Base-by-base conservation (phyloP, 202 grass and related monocot genomes). In the Zizania palustris region DNA sequence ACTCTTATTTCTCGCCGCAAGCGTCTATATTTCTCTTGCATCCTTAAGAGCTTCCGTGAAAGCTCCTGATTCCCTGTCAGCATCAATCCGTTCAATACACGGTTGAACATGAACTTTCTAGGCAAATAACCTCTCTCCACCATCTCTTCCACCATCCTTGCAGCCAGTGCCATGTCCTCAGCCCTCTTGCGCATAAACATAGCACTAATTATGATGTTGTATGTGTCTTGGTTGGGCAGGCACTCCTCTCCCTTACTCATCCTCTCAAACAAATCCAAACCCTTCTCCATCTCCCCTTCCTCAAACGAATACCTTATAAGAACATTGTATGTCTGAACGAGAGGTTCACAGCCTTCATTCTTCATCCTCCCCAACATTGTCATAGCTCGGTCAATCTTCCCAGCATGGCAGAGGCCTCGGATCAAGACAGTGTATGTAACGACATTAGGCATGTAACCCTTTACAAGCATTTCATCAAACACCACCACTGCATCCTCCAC, bases 121-220 rank as follows among this genome's bases (percentile, higher is more conserved):
- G 95, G 95, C 72, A 98, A 72, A 85, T 94, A 88, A 5, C 95
- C 95, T 79, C 95, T 87, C 71, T 86, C 85, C 9, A 95, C 86
- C 91, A 94, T 98, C 48, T 98, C 89, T 76, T 84, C 84, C 41
- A 90, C 90, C 95, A 98, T 94, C 82, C 76, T 90, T 3, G 87
- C 87, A 0, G 91, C 95, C 63, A 88, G 63, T 38, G 89, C 73
- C 89, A 89, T 89, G 82, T 98, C 91, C 54, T 95, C 83, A 0
- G 80, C 76, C 70, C 85, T 92, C 81, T 86, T 98, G 59, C 91
- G 88, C 57, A 86, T 78, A 87, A 98, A 98, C 95, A 98, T 98
- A 35, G 87, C 86, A 60, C 91, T 92, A 65, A 98, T 95, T 65
- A 98, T 77, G 21, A 98, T 87, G 56, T 98, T 98, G 57, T 90